Base-by-base conservation (phyloP, 129 eudicot species). In the Gnaphalium uliginosum region DNA sequence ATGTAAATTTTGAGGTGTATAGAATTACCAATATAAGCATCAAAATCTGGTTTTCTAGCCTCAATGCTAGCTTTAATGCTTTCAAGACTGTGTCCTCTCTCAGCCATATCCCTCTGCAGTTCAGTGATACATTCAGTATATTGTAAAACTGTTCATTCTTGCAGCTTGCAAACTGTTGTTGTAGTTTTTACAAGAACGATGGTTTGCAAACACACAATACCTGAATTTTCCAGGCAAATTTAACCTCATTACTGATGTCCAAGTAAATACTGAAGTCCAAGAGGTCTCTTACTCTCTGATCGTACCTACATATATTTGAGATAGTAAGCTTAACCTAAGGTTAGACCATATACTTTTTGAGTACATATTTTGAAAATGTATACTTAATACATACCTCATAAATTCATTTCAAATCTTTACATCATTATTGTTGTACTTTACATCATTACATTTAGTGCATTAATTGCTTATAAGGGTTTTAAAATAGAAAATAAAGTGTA, bases 211-310 rank as follows among this genome's bases (percentile, higher is more conserved):
- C 27, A 25, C 33, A 7, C n/a, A 17, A 64, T 81, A 90, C 98
- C 98, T 93, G 98, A 64, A 93, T 93, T 83, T 93, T 93, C 96
- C 98, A 93, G 53, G 98, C 96, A 72, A 93, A 93, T 74, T 93
- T 93, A 39, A 93, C 98, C 82, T 93, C 96, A 75, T 90, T 87
- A 85, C 98, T 93, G 64, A 93, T 93, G 78, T 93, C 98, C 85
- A 93, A 77, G 91, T 93, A 93, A 73, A 93, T 90, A 78, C 96
- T 90, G 83, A 93, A 93, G 90, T 93, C 98, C 83, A 93, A 59
- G 43, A 93, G 92, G 7, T 88, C 98, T 71, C 98, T 90, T 58
- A 93, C 98, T 69, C 98, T 89, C 25, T 75, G 56, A 80, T 93
- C 98, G 66, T 76, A 93, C 96, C 98, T 93, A 39, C 54, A 64